These are phyloP conservation scores for Penicillium cosmopolitanum DNA, from an alignment of 495 filamentous ascomycete species.

Conservation along the genomic window DNA sequence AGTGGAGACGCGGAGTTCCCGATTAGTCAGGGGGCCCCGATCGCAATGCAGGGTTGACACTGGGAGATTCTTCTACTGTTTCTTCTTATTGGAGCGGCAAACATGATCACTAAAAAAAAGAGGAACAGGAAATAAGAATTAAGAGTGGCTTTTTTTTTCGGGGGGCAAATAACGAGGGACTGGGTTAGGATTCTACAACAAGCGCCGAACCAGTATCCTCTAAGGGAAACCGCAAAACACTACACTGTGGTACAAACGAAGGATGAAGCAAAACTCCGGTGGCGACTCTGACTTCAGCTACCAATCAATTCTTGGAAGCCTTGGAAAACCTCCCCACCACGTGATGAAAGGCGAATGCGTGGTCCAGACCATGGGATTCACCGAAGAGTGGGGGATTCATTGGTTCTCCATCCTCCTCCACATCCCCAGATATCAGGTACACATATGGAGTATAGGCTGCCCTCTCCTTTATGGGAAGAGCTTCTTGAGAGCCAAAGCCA, in stretches of 20 bases:
- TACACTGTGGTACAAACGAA: not conserved
- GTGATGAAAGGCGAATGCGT: slow-evolving; percentile 2
- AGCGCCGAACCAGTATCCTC: not conserved
- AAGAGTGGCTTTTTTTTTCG: not conserved
- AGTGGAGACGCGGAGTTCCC: slow-evolving; percentile 32
- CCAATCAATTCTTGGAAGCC: not conserved
- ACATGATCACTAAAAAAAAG: not conserved
- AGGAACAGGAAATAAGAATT: slow-evolving; percentile 7
- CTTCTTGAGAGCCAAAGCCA: not conserved
- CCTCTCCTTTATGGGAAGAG: not conserved
- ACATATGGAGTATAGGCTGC: not conserved
- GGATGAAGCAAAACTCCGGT: not conserved
- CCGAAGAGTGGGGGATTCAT: not conserved
- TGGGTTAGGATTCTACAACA: not conserved
- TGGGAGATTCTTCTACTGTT: slow-evolving; percentile 8
- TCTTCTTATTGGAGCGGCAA: too few species aligned
- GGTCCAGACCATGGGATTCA: not conserved
- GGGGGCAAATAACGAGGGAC: not conserved
- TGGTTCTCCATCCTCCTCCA: not conserved
- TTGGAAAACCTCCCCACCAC: not conserved
- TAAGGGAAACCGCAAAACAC: too few species aligned
- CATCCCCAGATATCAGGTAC: not conserved
- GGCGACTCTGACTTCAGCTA: not conserved
- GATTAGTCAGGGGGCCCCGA: slow-evolving; percentile 27
- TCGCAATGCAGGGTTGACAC: slow-evolving; percentile 6